Evolutionary conservation across 164 flowering plant species (phyloP).

Genomic region (Chimonanthus praecox): DNA sequence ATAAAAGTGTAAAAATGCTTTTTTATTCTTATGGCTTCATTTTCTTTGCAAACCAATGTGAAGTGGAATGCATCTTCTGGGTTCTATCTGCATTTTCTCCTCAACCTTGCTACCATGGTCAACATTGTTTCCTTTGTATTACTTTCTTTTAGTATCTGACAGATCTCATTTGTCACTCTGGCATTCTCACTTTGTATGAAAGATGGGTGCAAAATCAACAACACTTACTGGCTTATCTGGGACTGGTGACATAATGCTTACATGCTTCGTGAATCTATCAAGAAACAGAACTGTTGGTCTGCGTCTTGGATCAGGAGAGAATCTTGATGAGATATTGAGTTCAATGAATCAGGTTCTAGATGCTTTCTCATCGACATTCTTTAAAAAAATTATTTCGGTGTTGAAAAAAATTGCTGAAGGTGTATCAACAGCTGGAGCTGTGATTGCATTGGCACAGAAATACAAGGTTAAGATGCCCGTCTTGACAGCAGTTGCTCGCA

Average conservation of each 20-base stretch:
- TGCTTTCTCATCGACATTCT: neutral
- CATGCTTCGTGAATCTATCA: slow-evolving; percentile 89
- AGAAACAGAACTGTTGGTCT: slow-evolving; percentile 94
- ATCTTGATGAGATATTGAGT: slow-evolving; percentile 70
- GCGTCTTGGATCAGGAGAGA: slow-evolving; percentile 94
- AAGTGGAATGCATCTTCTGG: neutral
- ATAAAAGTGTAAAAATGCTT: too few species aligned
- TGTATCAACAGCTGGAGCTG: slow-evolving; percentile 96
- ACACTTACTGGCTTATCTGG: slow-evolving; percentile 92
- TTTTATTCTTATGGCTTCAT: neutral
- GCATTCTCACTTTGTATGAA: slow-evolving; percentile 12
- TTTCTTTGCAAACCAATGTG: neutral
- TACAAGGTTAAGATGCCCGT: slow-evolving; percentile 96
- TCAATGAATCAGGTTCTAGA: slow-evolving; percentile 84
- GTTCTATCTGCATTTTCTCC: neutral
- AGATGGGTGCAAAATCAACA: slow-evolving; percentile 99
- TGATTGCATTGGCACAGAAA: slow-evolving; percentile 88
- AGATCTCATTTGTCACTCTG: neutral
- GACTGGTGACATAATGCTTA: slow-evolving; percentile 96
- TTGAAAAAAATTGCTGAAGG: slow-evolving; percentile 60
- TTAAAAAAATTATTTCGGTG: neutral
- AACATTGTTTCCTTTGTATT: neutral
- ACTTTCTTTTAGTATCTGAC: neutral
- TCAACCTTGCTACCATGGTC: neutral
- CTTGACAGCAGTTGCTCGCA: slow-evolving; percentile 91